A percentile compares a stretch with the other conserved stretches of the same genome.
These are phyloP conservation scores for Penicillium coffeae DNA, from an alignment of 495 filamentous ascomycete species.

Conservation along the genomic window DNA sequence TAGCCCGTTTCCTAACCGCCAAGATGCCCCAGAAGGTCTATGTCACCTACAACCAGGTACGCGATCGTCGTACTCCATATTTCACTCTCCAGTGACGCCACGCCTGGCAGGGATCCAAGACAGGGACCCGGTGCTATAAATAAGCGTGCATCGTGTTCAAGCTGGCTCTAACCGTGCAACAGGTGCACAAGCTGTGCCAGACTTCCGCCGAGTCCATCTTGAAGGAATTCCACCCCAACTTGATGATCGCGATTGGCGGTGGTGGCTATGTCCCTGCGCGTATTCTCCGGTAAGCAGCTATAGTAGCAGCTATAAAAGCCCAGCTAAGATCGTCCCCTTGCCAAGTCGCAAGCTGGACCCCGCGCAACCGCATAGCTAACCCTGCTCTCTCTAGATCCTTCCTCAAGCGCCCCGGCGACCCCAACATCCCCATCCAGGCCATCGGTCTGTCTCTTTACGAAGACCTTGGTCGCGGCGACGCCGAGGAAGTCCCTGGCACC, in stretches of 20 bases:
- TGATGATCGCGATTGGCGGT: conserved; percentile 98
- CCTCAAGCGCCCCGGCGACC: conserved; percentile 79
- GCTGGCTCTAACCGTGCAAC: conserved; percentile 4
- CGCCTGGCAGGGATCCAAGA: no score
- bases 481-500: conserved; percentile 74
- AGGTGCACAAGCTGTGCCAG: conserved; percentile 98
- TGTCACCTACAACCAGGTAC: conserved; percentile 92
- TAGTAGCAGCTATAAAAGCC: conserved; percentile 9
- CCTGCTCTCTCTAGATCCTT: no score
- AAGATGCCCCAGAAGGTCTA: conserved; percentile 87
- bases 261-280: conserved; percentile 96
- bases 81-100: conserved; percentile 1
- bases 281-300: conserved; percentile 67
- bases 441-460: conserved; percentile 98
- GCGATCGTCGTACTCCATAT: conserved; percentile 7
- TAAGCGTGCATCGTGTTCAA: no score
- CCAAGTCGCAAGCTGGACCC: no score
- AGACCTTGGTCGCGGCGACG: conserved; percentile 58
- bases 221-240: conserved; percentile 77
- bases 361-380: no score
- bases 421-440: conserved; percentile 99
- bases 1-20: conserved; percentile 3
- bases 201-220: conserved; percentile 76
- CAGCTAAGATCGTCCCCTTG: neutral
- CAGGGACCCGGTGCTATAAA: no score